Percentiles rank a stretch among this genome's conserved stretches.
Conservation (phyloP, 2,329 filamentous ascomycete species). For the Immersiporthe knoxdaviesiana region DNA sequence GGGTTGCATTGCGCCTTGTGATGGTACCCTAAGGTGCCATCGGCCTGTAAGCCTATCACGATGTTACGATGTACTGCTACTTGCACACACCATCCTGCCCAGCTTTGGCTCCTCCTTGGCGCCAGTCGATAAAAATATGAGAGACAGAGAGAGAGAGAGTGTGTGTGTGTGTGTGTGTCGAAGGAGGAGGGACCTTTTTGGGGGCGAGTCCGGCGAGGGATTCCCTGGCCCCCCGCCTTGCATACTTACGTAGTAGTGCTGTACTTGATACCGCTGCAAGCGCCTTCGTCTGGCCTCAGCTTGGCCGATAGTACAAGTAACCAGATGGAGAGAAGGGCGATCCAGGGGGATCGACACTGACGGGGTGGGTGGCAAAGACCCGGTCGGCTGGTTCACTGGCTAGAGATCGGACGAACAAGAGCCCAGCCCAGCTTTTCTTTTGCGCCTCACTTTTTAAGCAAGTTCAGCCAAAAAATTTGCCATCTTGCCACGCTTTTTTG, state of each 20-base stretch:
- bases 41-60: too few relatives aligned
- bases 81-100: too few relatives aligned
- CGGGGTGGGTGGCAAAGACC: not conserved
- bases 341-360: slow-evolving; percentile 17
- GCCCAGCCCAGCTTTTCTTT: not conserved
- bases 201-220: not conserved
- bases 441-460: not conserved
- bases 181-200: not conserved
- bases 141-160: too few relatives aligned
- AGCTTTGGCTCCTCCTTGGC: not conserved
- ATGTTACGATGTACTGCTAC: too few relatives aligned
- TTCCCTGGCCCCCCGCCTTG: not conserved
- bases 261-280: slow-evolving; percentile 5
- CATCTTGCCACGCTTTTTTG: not conserved
- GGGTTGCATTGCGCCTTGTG: too few relatives aligned
- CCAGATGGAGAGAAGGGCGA: slow-evolving; percentile 14
- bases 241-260: too few relatives aligned
- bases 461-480: too few relatives aligned
- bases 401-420: slow-evolving; percentile 13
- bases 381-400: slow-evolving; percentile 12
- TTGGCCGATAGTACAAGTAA: not conserved
- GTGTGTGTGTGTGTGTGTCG: not conserved
- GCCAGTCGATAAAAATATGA: not conserved
- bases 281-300: slow-evolving; percentile 2
- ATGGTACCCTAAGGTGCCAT: not conserved